Evolutionary conservation across 2,329 filamentous ascomycete genomes (phyloP).

Genomic region (Ophiostoma triangulosporum): DNA sequence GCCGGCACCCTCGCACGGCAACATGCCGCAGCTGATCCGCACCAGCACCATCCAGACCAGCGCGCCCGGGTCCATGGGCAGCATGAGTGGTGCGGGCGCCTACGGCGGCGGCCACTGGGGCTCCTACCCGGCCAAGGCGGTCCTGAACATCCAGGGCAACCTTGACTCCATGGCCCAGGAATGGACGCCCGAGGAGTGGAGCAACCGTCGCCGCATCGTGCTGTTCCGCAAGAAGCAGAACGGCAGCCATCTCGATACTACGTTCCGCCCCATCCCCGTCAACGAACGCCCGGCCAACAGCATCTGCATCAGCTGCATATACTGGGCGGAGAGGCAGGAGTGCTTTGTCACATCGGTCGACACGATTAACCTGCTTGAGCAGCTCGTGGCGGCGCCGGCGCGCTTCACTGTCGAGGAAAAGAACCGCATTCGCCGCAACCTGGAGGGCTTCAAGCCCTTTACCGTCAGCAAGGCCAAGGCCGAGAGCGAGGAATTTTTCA

Average conservation of each 20-base stretch:
- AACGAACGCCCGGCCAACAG: conserved; percentile 71
- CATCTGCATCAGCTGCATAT: conserved; percentile 95
- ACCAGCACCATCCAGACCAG: conserved; percentile 39
- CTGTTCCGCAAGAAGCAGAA: conserved; percentile 73
- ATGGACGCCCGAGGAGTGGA: conserved; percentile 74
- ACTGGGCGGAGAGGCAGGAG: conserved; percentile 83
- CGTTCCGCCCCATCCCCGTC: conserved; percentile 64
- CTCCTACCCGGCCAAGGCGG: conserved; percentile 71
- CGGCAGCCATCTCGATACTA: conserved; percentile 68
- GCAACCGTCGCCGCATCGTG: conserved; percentile 69
- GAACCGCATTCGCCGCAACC: conserved; percentile 89
- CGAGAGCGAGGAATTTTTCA: conserved; percentile 96
- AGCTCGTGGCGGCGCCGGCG: conserved; percentile 59
- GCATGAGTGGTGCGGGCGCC: conserved; percentile 22
- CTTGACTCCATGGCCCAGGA: conserved; percentile 69
- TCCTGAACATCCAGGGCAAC: conserved; percentile 74
- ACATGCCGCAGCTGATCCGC: conserved; percentile 36
- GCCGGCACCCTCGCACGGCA: conserved; percentile 27
- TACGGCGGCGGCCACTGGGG: conserved; percentile 62
- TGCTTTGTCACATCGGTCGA: conserved; percentile 95
- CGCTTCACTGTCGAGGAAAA: conserved; percentile 95
- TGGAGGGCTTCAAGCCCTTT: conserved; percentile 83
- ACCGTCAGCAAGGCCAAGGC: conserved; percentile 88
- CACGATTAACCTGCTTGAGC: conserved; percentile 88
- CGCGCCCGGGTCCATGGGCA: conserved; percentile 4